Conservation (phyloP, 2,329 filamentous ascomycete genomes). For the Colletotrichum sansevieriae region DNA sequence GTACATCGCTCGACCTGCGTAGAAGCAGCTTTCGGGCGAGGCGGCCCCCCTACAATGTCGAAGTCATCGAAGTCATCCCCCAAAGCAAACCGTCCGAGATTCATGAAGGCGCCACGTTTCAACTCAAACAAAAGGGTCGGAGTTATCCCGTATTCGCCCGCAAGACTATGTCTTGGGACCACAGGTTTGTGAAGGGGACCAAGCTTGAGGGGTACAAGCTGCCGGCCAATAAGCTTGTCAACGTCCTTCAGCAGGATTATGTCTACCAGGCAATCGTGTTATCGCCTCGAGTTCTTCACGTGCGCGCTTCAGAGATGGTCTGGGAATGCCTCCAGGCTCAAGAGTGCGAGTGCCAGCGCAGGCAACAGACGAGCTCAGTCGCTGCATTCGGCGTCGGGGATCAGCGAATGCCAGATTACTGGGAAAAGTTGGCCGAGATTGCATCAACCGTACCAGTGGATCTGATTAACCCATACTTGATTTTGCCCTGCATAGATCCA, state of each 20-base stretch:
- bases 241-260: background rate
- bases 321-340: slow-evolving; percentile 7
- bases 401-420: background rate
- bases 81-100: background rate
- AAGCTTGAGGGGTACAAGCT: no score
- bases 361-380: background rate
- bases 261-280: slow-evolving; percentile 21
- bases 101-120: background rate
- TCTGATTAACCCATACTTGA: background rate
- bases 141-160: slow-evolving; percentile 10
- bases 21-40: background rate
- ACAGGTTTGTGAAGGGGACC: background rate
- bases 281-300: slow-evolving; percentile 16
- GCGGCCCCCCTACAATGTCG: background rate
- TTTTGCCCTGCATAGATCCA: background rate
- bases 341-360: slow-evolving; percentile 23
- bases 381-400: no score
- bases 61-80: background rate
- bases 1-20: background rate
- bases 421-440: background rate
- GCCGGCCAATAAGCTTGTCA: no score
- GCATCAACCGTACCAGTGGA: background rate
- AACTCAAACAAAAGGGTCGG: background rate
- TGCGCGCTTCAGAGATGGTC: slow-evolving; percentile 13
- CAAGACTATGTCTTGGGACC: background rate